phyloP scores from a whole-genome alignment of 139 green algal genomes.

The Mesostigma viride region DNA sequence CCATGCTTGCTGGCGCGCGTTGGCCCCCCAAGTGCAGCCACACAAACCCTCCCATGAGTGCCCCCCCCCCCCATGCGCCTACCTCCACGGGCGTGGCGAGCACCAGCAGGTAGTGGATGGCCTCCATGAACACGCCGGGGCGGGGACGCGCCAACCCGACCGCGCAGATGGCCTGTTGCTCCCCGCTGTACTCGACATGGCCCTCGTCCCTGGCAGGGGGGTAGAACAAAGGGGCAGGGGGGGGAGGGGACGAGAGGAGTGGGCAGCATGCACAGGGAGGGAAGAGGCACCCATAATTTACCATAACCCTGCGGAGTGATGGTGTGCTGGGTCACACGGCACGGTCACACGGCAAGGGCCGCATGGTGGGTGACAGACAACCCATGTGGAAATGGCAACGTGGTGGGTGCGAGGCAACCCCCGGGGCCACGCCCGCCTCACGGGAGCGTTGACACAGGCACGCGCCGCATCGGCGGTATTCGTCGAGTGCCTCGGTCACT shows the following conservation, averaged over 20 bases:
- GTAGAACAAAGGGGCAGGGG: too few relatives aligned
- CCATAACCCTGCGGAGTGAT: too few relatives aligned
- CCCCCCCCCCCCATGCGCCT: not conserved
- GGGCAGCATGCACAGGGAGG: not conserved
- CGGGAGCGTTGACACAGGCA: too few relatives aligned
- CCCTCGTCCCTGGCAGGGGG: constrained; percentile 51
- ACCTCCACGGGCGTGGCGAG: constrained; percentile 83
- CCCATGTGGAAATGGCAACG: too few relatives aligned
- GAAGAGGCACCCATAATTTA: not conserved
- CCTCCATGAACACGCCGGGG: constrained; percentile 74
- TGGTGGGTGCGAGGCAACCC: too few relatives aligned
- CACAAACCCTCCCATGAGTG: not conserved
- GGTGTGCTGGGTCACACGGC: too few relatives aligned
- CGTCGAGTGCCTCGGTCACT: too few relatives aligned
- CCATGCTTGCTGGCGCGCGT: not conserved
- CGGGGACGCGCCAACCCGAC: constrained; percentile 60
- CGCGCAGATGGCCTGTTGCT: constrained; percentile 80
- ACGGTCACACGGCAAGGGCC: too few relatives aligned
- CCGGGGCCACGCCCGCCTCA: too few relatives aligned
- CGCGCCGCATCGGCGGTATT: too few relatives aligned
- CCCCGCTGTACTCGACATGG: constrained; percentile 72
- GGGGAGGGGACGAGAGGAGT: not conserved
- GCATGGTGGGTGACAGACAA: too few relatives aligned
- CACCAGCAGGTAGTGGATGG: constrained; percentile 78
- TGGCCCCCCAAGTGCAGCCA: not conserved